phyloP scores from a whole-genome alignment of 805 yeast species.

The Candida pseudofarinosa region DNA sequence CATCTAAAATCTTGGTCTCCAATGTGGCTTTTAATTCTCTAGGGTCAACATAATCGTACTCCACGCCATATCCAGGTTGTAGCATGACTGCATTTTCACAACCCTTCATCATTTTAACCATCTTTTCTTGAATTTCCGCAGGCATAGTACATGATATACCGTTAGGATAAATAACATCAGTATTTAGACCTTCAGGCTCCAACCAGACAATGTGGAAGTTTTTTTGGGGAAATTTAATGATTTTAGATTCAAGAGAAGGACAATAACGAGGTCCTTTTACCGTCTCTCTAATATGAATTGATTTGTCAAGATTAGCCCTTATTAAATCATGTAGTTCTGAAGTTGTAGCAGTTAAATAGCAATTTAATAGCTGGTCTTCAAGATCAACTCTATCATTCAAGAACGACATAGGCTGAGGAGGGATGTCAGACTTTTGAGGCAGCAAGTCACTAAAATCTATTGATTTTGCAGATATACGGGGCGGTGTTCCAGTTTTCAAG shows the following conservation, averaged over 20 bases:
- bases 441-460: conserved; percentile 63
- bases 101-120: conserved; percentile 80
- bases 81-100: conserved; percentile 82
- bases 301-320: conserved; percentile 65
- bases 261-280: conserved; percentile 97
- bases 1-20: conserved; percentile 76
- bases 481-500: conserved; percentile 96
- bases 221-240: conserved; percentile 75
- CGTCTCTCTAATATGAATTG: conserved; percentile 88
- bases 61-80: conserved; percentile 99
- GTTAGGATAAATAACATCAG: conserved; percentile 89
- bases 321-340: conserved; percentile 68
- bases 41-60: conserved; percentile 94
- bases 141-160: conserved; percentile 98
- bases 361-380: conserved; percentile 52
- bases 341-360: conserved; percentile 79
- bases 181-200: conserved; percentile 91
- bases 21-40: conserved; percentile 72
- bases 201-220: conserved; percentile 82
- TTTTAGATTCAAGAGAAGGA: conserved; percentile 91
- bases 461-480: conserved; percentile 68
- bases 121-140: conserved; percentile 74
- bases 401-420: conserved; percentile 88
- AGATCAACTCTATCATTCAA: conserved; percentile 67
- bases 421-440: conserved; percentile 75